These are phyloP conservation scores for Agroathelia rolfsii DNA, from an alignment of 1,284 basidiomycete species.

Conservation along the genomic window DNA sequence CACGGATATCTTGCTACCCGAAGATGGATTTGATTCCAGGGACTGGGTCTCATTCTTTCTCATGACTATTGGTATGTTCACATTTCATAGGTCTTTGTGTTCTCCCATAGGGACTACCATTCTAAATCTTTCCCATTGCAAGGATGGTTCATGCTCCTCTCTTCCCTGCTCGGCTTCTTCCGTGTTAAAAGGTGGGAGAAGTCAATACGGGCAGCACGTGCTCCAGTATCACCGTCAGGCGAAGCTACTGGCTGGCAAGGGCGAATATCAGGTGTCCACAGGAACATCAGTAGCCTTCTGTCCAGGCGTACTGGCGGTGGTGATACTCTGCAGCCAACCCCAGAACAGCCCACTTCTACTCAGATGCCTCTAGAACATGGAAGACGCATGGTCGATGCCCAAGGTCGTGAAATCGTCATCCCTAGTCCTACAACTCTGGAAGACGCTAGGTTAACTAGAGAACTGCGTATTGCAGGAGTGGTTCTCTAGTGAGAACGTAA, in stretches of 20 bases:
- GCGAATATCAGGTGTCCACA: too few relatives aligned
- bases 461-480: conserved; percentile 45
- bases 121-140: conserved; percentile 4
- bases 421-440: conserved; percentile 24
- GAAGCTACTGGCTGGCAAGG: too few relatives aligned
- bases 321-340: conserved; percentile 8
- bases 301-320: conserved; percentile 16
- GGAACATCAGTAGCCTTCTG: conserved; percentile 36
- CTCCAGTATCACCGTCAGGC: conserved; percentile 23
- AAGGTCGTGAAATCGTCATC: conserved; percentile 18
- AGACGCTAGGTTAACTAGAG: conserved; percentile 38
- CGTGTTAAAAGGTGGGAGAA: conserved; percentile 75
- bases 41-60: conserved; percentile 88
- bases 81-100: conserved; percentile 6
- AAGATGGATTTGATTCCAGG: conserved; percentile 31
- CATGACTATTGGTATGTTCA: conserved; percentile 68
- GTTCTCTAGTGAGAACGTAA: too few relatives aligned
- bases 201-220: conserved; percentile 40
- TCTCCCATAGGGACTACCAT: conserved; percentile 4
- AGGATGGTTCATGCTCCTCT: conserved; percentile 86
- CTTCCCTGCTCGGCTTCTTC: conserved; percentile 74
- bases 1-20: conserved; percentile 19
- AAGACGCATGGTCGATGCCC: too few relatives aligned
- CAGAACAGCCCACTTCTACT: conserved; percentile 8
- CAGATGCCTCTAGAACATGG: conserved; percentile 11